Evolutionary conservation across 192 early-diverging fungal genomes (phyloP).

Genomic region (Rhizophagus prolifer): DNA sequence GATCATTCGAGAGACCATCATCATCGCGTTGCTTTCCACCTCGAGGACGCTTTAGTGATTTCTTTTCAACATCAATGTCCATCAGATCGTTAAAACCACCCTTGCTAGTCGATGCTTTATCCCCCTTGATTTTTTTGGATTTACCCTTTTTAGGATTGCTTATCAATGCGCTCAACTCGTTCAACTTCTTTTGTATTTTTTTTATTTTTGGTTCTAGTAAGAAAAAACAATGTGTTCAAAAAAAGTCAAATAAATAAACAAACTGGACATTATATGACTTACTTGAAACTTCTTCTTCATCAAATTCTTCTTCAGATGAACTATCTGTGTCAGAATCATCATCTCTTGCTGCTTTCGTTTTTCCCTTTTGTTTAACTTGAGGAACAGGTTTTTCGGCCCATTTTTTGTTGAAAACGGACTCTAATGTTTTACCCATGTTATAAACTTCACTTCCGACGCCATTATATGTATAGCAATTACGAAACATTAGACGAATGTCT

Average conservation of each 20-base stretch:
- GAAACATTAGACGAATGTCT: conserved; percentile 70
- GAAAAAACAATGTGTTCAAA: neutral
- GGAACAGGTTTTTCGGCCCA: conserved; percentile 53
- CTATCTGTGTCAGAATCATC: conserved; percentile 30
- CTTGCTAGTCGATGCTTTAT: neutral
- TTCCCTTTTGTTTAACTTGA: conserved; percentile 30
- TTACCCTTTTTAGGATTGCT: conserved; percentile 26
- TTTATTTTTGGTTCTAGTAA: conserved; percentile 6
- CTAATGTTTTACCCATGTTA: conserved; percentile 60
- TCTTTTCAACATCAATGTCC: conserved; percentile 31
- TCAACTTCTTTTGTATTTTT: neutral
- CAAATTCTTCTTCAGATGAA: conserved; percentile 34
- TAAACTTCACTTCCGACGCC: conserved; percentile 56
- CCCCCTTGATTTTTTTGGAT: neutral
- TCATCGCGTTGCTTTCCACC: conserved; percentile 40
- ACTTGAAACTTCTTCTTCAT: conserved; percentile 34
- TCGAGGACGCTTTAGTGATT: conserved; percentile 30
- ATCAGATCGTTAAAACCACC: neutral
- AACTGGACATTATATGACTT: neutral
- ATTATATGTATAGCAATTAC: conserved; percentile 80
- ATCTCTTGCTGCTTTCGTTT: conserved; percentile 26
- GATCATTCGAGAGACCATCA: conserved; percentile 73
- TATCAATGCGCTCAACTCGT: neutral
- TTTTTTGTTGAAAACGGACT: conserved; percentile 64
- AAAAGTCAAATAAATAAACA: conserved; percentile 4